Base-by-base conservation (phyloP, 441 rosid genomes). In the Gossypium gossypioides region DNA sequence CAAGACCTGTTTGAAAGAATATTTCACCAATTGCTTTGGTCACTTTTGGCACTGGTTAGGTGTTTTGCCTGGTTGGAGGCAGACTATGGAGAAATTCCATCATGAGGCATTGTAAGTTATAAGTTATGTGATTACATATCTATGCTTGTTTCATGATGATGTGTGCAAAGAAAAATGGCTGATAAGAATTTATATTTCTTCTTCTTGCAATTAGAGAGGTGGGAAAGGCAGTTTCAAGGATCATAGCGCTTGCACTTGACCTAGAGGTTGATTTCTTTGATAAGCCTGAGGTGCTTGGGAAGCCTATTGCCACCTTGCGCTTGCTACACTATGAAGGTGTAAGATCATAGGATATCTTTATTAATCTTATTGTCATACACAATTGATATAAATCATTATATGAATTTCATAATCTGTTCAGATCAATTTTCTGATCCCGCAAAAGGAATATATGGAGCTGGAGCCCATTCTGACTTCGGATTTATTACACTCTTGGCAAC, bases 391-490 rank as follows among this genome's bases (percentile, higher is more conserved):
- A 72, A 19, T 48, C 8, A 13, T 75, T 19, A 19, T 0, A 54
- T 72, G 62, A 50, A 25, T 0, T 25, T 55, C 56, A 7, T 50
- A 64, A 5, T 6, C 18, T 40, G 3, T 81, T 40, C 73, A 82
- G 85, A 79, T 72, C 76, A 69, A 68, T 48, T 85, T 76, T 91
- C 97, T 62, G 89, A 88, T 85, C 97, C 97, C 3, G 78, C 81
- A 0, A 84, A 78, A 73, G 97, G 97, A 74, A 71, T 94, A 78
- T 94, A 76, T 83, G 97, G 88, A 65, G 96, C 96, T 73, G 99
- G 97, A 73, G 94, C 99, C 54, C 99, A 94, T 79, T 85, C 96
- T 63, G 99, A 94, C 84, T 87, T 37, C 59, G 97, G 97, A 71
- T 76, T 94, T 81, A 82, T 94, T 64, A 86, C 97, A 54, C 93